Percentiles rank a stretch among this genome's conserved stretches.
Conservation (phyloP, 768 basidiomycete genomes). For the Podaxis mareebaensis region DNA sequence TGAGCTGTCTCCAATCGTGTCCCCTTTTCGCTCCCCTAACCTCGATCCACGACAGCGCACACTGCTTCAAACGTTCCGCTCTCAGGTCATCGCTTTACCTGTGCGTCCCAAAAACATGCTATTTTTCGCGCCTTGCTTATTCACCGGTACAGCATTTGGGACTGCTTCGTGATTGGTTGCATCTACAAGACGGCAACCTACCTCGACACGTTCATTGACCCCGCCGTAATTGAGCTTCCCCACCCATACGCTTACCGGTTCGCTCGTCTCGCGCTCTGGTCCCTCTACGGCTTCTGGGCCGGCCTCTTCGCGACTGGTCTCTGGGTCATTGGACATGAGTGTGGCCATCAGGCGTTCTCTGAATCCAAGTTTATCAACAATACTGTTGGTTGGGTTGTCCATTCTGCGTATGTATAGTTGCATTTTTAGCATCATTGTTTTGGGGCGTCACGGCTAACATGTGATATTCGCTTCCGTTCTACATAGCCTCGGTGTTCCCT, state of each 20-base stretch:
- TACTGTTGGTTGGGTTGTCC: conserved; percentile 87
- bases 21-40: conserved; percentile 13
- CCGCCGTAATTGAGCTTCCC: conserved; percentile 53
- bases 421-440: conserved; percentile 18
- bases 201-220: conserved; percentile 63
- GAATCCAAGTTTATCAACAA: conserved; percentile 92
- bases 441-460: conserved; percentile 21
- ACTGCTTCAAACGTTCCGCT: conserved; percentile 91
- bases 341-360: conserved; percentile 96
- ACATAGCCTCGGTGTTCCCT: conserved; percentile 86
- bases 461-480: conserved; percentile 20
- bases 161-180: conserved; percentile 65
- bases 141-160: conserved; percentile 57
- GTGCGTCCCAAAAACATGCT: conserved; percentile 39
- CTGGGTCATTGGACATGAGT: conserved; percentile 95
- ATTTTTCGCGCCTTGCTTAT: conserved; percentile 1
- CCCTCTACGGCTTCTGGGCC: conserved; percentile 75
- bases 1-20: conserved; percentile 36
- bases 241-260: conserved; percentile 62
- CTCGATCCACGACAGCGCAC: conserved; percentile 45
- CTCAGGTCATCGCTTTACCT: conserved; percentile 77
- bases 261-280: conserved; percentile 71
- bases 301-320: conserved; percentile 91
- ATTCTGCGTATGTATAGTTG: conserved; percentile 64
- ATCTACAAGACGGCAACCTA: conserved; percentile 69